A percentile compares a stretch with the other conserved stretches of the same genome.
Conservation (phyloP, 257 asterid species). For the Nicotiana sylvestris region DNA sequence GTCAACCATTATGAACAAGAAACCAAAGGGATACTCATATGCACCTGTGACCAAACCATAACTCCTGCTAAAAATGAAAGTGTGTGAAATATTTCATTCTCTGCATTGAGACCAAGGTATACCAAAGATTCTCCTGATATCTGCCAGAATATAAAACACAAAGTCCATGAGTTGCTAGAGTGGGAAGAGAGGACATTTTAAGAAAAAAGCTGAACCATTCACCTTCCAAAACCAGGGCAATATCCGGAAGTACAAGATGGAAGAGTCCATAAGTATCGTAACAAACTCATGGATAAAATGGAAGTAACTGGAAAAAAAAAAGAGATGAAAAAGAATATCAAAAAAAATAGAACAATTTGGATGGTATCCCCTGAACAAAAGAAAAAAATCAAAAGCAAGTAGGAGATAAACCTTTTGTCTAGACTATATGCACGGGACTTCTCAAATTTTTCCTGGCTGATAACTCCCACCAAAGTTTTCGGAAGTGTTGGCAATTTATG, state of each 20-base stretch:
- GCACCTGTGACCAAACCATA: conserved; percentile 95
- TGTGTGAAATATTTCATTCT: conserved; percentile 79
- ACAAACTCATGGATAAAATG: conserved; percentile 85
- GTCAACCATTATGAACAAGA: neutral
- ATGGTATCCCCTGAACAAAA: neutral
- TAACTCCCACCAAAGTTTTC: conserved; percentile 74
- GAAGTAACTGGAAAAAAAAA: conserved; percentile 50
- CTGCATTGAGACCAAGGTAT: conserved; percentile 59
- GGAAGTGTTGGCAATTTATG: conserved; percentile 86
- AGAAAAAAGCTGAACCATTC: conserved; percentile 19
- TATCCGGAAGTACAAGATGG: conserved; percentile 68
- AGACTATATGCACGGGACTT: conserved; percentile 93
- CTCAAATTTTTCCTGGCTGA: conserved; percentile 89
- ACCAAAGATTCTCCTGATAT: conserved; percentile 66
- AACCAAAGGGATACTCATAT: conserved; percentile 8
- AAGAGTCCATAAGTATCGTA: conserved; percentile 74
- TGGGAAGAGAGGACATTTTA: conserved; percentile 14
- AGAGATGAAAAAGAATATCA: neutral
- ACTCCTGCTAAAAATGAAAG: conserved; percentile 90
- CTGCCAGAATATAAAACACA: conserved; percentile 34
- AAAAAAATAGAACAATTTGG: neutral
- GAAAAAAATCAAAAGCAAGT: neutral
- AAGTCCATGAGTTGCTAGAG: neutral
- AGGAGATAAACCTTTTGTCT: conserved; percentile 70
- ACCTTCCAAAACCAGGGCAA: conserved; percentile 99